Evolutionary conservation across 768 basidiomycete species (phyloP), one percentile per base, ranked within the genome.

Genomic region (Gloeopeniophorella convolvens): DNA sequence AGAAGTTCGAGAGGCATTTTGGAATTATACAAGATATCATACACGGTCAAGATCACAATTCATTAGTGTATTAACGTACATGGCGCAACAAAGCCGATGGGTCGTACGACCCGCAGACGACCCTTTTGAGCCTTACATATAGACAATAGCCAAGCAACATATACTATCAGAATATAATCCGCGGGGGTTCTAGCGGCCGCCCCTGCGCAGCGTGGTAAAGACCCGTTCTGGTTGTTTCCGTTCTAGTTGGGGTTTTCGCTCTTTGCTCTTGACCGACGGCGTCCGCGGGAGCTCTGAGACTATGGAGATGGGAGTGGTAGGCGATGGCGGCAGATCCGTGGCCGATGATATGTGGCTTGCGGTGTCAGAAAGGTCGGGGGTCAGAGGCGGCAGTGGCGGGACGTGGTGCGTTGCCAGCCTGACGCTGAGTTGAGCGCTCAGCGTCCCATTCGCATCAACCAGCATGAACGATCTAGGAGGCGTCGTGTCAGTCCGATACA

Each of bases 381-480:
- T 32, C 24, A 12, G 27, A 11, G 43, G 13, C 6, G 43, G 30
- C 7, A 9, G 4, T 4, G 34, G 10, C 2, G 34, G 11, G 5
- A 1, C 2, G 5, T 5, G 3, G 1, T 27, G 40, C 6, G 31
- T 45, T 2, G 30, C 16, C 15, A 53, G 46, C 20, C 15, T 48
- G 30, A 31, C 46, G 10, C 26, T 35, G 20, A 53, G 36, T 32
- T 43, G 27, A 12, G 54, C 61, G 3, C 50, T 31, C n/a, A 66
- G 54, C 9, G 60, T 51, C 7, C 61, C 65, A 34, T 63, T 55
- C 3, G 26, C 28, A 3, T 55, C 55, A 9, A 63, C 48, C 8
- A 53, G 42, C 53, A 63, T 26, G 46, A 40, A 23, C 46, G 63
- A 31, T 58, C 66, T 34, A 57, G 61, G 46, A 35, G 36, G 26